A percentile compares a stretch with the other conserved stretches of the same genome.
phyloP scores from a whole-genome alignment of 2,329 filamentous ascomycete species.

The Stachybotrys chartarum region DNA sequence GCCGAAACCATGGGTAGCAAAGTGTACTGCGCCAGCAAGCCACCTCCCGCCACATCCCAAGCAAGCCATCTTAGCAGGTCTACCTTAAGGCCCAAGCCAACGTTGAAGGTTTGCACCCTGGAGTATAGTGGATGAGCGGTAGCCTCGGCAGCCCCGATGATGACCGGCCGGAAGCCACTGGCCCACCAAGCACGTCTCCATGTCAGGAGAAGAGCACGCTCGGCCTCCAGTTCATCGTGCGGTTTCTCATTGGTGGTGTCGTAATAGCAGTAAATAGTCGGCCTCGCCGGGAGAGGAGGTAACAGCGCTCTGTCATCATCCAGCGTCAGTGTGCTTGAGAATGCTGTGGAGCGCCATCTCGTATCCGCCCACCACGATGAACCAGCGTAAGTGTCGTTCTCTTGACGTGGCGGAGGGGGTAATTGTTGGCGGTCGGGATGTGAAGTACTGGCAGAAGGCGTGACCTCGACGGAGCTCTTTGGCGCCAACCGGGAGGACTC shows the following conservation, averaged over 20 bases:
- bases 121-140: conserved; percentile 75
- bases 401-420: conserved; percentile 66
- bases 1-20: conserved; percentile 75
- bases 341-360: conserved; percentile 79
- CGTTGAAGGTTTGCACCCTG: conserved; percentile 54
- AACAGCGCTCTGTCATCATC: conserved; percentile 80
- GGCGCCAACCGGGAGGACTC: conserved; percentile 40
- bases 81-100: conserved; percentile 54
- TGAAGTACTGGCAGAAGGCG: conserved; percentile 39
- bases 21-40: conserved; percentile 72
- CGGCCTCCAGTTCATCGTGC: conserved; percentile 58
- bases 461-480: conserved; percentile 41
- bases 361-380: conserved; percentile 83
- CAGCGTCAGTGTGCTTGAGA: conserved; percentile 71
- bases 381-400: conserved; percentile 71
- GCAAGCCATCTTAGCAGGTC: conserved; percentile 83
- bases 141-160: conserved; percentile 73
- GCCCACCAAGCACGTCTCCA: conserved; percentile 97
- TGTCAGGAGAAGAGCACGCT: conserved; percentile 71
- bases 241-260: conserved; percentile 60
- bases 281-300: conserved; percentile 63
- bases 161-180: conserved; percentile 79
- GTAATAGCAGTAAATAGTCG: conserved; percentile 86
- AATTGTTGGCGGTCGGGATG: conserved; percentile 64
- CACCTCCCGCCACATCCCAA: conserved; percentile 85